Conservation (phyloP, 345 rosid genomes). For the Eucalyptus erythrocorys region DNA sequence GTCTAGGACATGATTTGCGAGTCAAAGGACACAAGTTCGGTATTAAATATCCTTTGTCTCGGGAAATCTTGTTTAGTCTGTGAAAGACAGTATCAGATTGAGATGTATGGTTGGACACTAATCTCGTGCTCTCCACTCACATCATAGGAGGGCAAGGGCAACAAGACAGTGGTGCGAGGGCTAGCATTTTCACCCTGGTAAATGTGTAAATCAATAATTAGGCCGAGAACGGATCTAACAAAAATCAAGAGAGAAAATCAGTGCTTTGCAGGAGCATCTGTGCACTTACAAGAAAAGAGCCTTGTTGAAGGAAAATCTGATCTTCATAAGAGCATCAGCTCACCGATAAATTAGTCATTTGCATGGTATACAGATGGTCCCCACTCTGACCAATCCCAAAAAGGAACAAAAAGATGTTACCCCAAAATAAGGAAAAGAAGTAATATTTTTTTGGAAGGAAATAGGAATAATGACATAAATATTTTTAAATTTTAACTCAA, state of each 20-base stretch:
- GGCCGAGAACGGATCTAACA: not conserved
- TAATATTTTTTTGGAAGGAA: too few relatives aligned
- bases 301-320: not conserved
- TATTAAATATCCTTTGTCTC: not conserved
- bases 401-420: not conserved
- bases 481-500: accelerated
- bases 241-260: not conserved
- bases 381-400: not conserved
- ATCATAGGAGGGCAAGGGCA: not conserved
- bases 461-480: too few relatives aligned
- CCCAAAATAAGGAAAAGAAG: not conserved
- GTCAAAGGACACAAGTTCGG: not conserved
- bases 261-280: not conserved
- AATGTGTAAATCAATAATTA: not conserved
- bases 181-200: not conserved
- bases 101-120: not conserved
- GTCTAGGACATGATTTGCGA: not conserved
- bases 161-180: not conserved
- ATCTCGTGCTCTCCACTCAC: not conserved
- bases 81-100: accelerated
- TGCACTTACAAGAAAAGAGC: not conserved
- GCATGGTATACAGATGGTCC: not conserved
- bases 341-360: not conserved
- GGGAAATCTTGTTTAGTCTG: not conserved
- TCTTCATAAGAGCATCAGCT: not conserved